Conservation (phyloP, 306 rosid species). For the Gillenia trifoliata region DNA sequence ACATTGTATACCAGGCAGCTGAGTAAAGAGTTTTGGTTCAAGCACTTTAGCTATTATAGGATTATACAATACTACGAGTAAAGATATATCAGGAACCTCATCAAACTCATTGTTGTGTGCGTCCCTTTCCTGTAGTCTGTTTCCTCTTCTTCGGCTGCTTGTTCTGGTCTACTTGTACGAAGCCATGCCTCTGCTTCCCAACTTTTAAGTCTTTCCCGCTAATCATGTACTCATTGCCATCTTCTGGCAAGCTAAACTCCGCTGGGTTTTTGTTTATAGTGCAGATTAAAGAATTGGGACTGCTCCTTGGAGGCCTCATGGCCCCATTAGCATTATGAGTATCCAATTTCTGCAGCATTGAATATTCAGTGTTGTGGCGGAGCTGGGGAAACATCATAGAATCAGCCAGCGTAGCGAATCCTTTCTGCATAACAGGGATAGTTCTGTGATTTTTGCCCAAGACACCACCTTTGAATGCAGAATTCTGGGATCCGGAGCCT, state of each 20-base stretch:
- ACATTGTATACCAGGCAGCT: not conserved
- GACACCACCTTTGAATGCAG: conserved; percentile 19
- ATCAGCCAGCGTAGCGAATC: conserved; percentile 19
- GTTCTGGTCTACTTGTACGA: conserved; percentile 29
- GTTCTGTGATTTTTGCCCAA: conserved; percentile 21
- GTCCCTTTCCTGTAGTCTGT: conserved; percentile 41
- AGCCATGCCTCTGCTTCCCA: conserved; percentile 34
- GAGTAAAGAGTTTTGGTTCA: not conserved
- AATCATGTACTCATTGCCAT: conserved; percentile 75
- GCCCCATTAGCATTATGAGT: conserved; percentile 34
- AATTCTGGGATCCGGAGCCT: conserved; percentile 29
- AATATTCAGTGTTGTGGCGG: conserved; percentile 27
- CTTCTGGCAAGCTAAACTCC: conserved; percentile 63
- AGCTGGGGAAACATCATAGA: conserved; percentile 30
- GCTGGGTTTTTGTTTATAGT: conserved; percentile 81
- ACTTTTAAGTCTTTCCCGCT: conserved; percentile 75
- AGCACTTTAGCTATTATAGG: not conserved
- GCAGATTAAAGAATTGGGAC: conserved; percentile 41
- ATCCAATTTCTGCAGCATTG: conserved; percentile 29
- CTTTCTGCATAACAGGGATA: conserved; percentile 28
- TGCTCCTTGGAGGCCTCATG: conserved; percentile 33
- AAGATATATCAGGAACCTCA: conserved; percentile 20
- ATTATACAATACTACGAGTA: not conserved
- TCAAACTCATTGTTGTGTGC: conserved; percentile 26
- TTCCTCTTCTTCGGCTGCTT: conserved; percentile 53